Conservation (phyloP, 2,329 filamentous ascomycete species). For the Pezizomycotina sp. region DNA sequence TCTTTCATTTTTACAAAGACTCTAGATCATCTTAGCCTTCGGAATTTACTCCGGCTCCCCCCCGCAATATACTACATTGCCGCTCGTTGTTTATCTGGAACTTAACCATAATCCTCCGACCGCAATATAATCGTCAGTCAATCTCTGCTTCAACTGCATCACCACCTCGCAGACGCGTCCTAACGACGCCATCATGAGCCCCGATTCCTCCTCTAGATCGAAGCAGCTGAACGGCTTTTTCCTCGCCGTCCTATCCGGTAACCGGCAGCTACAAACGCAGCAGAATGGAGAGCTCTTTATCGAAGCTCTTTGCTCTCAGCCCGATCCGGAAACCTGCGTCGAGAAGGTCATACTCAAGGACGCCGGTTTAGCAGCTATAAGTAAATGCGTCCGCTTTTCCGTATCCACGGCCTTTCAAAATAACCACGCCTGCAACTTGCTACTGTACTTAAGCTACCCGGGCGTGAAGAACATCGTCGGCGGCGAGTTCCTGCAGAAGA, state of each 20-base stretch:
- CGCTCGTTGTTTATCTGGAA: too few species aligned
- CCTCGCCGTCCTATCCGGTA: slow-evolving; percentile 29
- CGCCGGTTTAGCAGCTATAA: slow-evolving; percentile 29
- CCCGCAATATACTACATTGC: too few species aligned
- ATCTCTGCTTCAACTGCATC: too few species aligned
- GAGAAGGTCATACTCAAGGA: slow-evolving; percentile 30
- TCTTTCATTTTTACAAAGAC: too few species aligned
- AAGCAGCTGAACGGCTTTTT: slow-evolving; percentile 30
- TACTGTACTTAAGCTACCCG: slow-evolving; percentile 31
- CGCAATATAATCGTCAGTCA: too few species aligned
- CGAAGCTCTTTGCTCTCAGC: slow-evolving; percentile 34
- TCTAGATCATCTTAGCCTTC: too few species aligned
- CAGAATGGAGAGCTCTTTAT: slow-evolving; percentile 34
- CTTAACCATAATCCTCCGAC: too few species aligned
- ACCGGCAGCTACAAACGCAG: slow-evolving; percentile 29
- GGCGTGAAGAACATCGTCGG: slow-evolving; percentile 35
- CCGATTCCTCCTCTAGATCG: too few species aligned
- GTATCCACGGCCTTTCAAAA: slow-evolving; percentile 34
- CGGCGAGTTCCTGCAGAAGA: slow-evolving; percentile 35
- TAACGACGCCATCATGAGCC: too few species aligned
- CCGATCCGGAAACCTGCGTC: slow-evolving; percentile 31
- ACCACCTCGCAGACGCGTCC: too few species aligned
- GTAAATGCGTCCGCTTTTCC: slow-evolving; percentile 33
- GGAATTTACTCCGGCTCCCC: too few species aligned
- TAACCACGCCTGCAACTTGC: slow-evolving; percentile 25